Conservation (phyloP, 306 rosid species). For the Prunus mume region DNA sequence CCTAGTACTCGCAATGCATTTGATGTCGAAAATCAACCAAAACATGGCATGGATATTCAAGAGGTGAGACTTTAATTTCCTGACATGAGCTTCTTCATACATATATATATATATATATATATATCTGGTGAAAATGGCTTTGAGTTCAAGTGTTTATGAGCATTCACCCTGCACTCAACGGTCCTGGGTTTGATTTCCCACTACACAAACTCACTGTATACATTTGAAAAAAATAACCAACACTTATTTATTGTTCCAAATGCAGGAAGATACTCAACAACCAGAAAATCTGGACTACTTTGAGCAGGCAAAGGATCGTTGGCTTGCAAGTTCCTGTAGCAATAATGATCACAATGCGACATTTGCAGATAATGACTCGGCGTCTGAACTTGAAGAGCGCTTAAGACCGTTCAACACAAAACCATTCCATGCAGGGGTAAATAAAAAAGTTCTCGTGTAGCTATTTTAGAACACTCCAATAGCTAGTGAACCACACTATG, state of each 20-base stretch:
- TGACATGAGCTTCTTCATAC: background rate
- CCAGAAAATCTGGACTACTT: background rate
- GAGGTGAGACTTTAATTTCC: conserved; percentile 32
- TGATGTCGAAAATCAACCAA: conserved; percentile 12
- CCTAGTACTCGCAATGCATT: conserved; percentile 16
- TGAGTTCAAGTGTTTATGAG: too few species aligned
- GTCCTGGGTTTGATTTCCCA: too few species aligned
- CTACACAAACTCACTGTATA: too few species aligned
- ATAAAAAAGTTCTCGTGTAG: conserved; percentile 8
- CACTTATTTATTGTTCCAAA: conserved; percentile 7
- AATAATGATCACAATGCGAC: background rate
- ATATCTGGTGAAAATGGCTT: too few species aligned
- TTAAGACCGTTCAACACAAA: background rate
- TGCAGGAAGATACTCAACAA: conserved; percentile 8
- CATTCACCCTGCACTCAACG: too few species aligned
- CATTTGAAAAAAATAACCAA: background rate
- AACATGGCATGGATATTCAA: background rate
- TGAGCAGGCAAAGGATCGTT: background rate
- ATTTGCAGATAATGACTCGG: conserved; percentile 15
- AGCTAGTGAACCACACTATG: conserved; percentile 4
- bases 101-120: too few species aligned
- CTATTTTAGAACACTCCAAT: conserved; percentile 5
- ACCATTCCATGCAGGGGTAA: conserved; percentile 31
- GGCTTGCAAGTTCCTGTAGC: background rate
- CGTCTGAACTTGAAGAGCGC: background rate